Evolutionary conservation across 768 basidiomycete genomes (phyloP).

Genomic region (Cystoderma amianthinum): DNA sequence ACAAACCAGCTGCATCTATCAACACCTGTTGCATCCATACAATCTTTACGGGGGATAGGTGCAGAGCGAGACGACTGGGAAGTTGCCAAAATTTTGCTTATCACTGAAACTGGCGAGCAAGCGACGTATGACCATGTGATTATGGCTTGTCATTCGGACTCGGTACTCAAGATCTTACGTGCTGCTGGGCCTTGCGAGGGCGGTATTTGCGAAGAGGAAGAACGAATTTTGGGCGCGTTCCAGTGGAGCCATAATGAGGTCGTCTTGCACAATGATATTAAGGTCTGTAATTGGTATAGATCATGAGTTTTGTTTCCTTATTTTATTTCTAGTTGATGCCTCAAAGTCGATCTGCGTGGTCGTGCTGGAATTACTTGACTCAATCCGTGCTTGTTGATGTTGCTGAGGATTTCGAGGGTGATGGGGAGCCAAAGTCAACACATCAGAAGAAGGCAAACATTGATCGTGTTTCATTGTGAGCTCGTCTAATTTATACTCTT

Average conservation of each 20-base stretch:
- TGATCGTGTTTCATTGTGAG: slow-evolving; percentile 57
- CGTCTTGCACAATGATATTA: slow-evolving; percentile 57
- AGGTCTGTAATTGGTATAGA: slow-evolving; percentile 28
- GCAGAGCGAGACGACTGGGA: background rate
- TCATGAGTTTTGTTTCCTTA: background rate
- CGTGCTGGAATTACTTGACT: slow-evolving; percentile 70
- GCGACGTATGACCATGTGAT: slow-evolving; percentile 64
- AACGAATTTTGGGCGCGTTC: slow-evolving; percentile 48
- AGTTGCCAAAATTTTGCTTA: slow-evolving; percentile 31
- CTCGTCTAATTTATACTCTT: too few species aligned
- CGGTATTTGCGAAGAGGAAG: slow-evolving; percentile 44
- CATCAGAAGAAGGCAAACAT: slow-evolving; percentile 39
- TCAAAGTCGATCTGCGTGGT: slow-evolving; percentile 50
- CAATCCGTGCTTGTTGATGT: background rate
- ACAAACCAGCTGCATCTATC: slow-evolving; percentile 48
- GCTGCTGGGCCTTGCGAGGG: slow-evolving; percentile 14
- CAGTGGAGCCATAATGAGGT: slow-evolving; percentile 65
- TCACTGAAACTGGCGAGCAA: slow-evolving; percentile 35
- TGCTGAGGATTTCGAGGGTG: background rate
- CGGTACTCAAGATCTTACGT: slow-evolving; percentile 42
- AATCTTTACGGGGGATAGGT: slow-evolving; percentile 12
- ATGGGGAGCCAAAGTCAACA: slow-evolving; percentile 23
- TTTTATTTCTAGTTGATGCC: slow-evolving; percentile 55
- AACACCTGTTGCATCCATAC: slow-evolving; percentile 44
- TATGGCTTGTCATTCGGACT: slow-evolving; percentile 68